These are phyloP conservation scores for Psilocybe mexicana DNA, from an alignment of 1,284 basidiomycete species.

Conservation along the genomic window DNA sequence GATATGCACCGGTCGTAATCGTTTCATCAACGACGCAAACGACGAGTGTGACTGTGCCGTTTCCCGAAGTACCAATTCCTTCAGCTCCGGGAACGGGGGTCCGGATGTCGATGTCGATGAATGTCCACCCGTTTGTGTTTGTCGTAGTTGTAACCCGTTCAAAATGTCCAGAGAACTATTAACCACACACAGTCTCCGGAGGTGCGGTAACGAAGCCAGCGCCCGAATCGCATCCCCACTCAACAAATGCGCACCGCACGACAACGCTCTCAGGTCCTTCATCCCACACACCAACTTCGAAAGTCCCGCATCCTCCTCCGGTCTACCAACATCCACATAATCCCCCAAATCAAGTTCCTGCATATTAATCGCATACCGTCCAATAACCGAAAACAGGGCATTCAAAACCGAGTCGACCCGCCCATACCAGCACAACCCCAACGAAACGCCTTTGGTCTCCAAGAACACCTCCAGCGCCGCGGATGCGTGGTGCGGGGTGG, in stretches of 20 bases:
- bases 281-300: slow-evolving; percentile 11
- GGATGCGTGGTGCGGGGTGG: slow-evolving; percentile 1
- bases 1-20: slow-evolving; percentile 5
- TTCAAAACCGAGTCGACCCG: background rate
- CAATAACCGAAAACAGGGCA: slow-evolving; percentile 6
- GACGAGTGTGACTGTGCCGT: background rate
- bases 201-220: slow-evolving; percentile 8
- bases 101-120: too few species aligned
- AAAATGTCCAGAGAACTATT: slow-evolving; percentile 12
- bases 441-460: slow-evolving; percentile 7
- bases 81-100: slow-evolving; percentile 9
- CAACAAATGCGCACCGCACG: slow-evolving; percentile 10
- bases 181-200: slow-evolving; percentile 8
- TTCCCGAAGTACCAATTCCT: slow-evolving; percentile 11
- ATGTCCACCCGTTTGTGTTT: too few species aligned
- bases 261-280: slow-evolving; percentile 10
- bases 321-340: background rate
- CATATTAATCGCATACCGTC: slow-evolving; percentile 8
- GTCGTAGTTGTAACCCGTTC: too few species aligned
- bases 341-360: slow-evolving; percentile 16
- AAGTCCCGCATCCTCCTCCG: background rate
- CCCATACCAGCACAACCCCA: slow-evolving; percentile 15
- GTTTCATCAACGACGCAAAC: background rate
- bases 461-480: slow-evolving; percentile 11
- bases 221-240: slow-evolving; percentile 1